Evolutionary conservation across 1,139 yeast species (phyloP), one percentile per base, ranked within the genome.

Genomic region (Zygosaccharomyces sapae): DNA sequence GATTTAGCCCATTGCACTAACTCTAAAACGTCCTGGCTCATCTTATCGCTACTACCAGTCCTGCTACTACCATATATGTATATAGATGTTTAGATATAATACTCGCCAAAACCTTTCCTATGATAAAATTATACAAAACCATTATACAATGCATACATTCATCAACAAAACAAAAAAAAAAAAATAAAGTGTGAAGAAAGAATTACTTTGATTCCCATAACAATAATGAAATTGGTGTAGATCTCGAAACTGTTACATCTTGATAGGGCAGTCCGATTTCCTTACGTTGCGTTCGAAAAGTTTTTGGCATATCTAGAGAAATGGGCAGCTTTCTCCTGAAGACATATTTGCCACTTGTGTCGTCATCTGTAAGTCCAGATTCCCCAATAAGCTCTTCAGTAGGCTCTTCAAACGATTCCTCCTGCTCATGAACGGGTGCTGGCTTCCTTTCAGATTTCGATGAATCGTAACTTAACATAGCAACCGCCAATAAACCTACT

Each of bases 1-100:
- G 53, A 46, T 4, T 33, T 49, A 0, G 82, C 82, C 89, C 88
- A 83, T 0, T 61, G 46, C 0, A 77, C 43, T 7, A 79, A 43
- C 0, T 19, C 19, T 2, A 53, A 45, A 1, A 65, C 38, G 6
- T 38, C 37, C 18, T 10, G 40, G 9, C 29, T 25, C 40, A 37
- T 37, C 7, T 13, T 19, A 12, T 18, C 9, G 5, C 5, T 33
- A 3, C 9, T 33, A 10, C 9, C 5, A 4, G 5, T 4, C 9
- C 5, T 20, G 12, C 5, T n/a, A 24, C 29, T 12, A 24, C 18
- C 12, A 13, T n/a, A 25, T 27, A 9, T 36, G 9, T 20, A 3
- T 24, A 24, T 24, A 24, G 16, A 16, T 16, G 16, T 16, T 16
- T 16, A 16, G 16, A 24, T 24, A 24, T 24, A 16, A 24, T 24